Percentiles rank a stretch among this genome's conserved stretches.
phyloP scores from a whole-genome alignment of 75 land plant genomes.

The Pinus albicaulis region DNA sequence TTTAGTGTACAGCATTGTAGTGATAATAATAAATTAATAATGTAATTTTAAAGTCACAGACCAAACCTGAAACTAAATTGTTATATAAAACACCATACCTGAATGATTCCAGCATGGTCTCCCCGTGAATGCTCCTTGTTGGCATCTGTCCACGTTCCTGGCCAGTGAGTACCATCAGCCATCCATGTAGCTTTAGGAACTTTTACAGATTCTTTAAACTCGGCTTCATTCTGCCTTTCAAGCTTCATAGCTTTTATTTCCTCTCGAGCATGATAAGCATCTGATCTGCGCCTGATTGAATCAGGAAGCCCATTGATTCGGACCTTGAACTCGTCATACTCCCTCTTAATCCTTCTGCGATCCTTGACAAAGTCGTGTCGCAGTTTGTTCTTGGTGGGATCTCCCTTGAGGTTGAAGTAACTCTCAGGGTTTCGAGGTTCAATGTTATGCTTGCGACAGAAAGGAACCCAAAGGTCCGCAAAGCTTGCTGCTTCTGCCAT shows the following conservation, averaged over 20 bases:
- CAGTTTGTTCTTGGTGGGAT: slow-evolving; percentile 60
- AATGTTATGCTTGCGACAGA: slow-evolving; percentile 62
- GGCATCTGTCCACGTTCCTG: slow-evolving; percentile 34
- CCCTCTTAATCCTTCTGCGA: slow-evolving; percentile 57
- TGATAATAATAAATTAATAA: too few species aligned
- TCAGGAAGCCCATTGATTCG: slow-evolving; percentile 64
- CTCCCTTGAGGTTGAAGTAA: slow-evolving; percentile 45
- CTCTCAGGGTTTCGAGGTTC: slow-evolving; percentile 64
- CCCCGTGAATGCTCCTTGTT: slow-evolving; percentile 18
- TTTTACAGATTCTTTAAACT: slow-evolving; percentile 16
- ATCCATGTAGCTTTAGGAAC: slow-evolving; percentile 55
- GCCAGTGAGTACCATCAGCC: slow-evolving; percentile 62
- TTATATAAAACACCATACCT: slow-evolving; percentile 18
- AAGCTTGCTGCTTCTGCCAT: slow-evolving; percentile 86
- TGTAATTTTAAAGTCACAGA: too few species aligned
- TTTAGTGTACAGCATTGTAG: neutral
- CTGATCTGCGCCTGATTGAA: slow-evolving; percentile 57
- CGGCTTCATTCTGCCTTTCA: slow-evolving; percentile 15
- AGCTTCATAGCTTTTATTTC: slow-evolving; percentile 37
- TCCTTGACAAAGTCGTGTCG: slow-evolving; percentile 59
- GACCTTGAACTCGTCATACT: slow-evolving; percentile 73
- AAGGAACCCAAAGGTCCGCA: slow-evolving; percentile 69
- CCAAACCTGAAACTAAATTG: too few species aligned
- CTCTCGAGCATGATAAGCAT: slow-evolving; percentile 59
- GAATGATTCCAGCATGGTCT: slow-evolving; percentile 45